A percentile compares a stretch with the other conserved stretches of the same genome.
These are phyloP conservation scores for Candida golubevii DNA, from an alignment of 805 yeast species.

Conservation along the genomic window DNA sequence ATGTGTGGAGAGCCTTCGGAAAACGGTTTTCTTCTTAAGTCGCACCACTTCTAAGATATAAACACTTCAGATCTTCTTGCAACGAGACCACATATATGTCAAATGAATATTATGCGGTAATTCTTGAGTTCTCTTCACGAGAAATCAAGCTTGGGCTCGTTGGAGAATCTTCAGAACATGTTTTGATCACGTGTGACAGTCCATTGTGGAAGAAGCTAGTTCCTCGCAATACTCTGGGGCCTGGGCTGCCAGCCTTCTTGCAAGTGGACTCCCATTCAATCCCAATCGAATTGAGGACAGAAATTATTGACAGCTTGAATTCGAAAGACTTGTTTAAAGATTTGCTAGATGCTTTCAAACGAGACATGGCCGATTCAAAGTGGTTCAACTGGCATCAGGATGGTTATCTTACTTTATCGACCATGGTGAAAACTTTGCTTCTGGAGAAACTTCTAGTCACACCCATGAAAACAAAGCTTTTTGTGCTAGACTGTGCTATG, in stretches of 20 bases:
- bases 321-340: background rate
- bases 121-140: slow-evolving; percentile 13
- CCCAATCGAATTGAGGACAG: background rate
- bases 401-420: slow-evolving; percentile 7
- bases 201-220: slow-evolving; percentile 11
- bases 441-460: slow-evolving; percentile 11
- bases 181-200: slow-evolving; percentile 1
- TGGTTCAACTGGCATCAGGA: slow-evolving; percentile 15
- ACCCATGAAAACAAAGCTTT: slow-evolving; percentile 11
- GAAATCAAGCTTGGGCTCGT: slow-evolving; percentile 15
- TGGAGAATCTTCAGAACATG: slow-evolving; percentile 13
- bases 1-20: too few species aligned
- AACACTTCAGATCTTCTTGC: too few species aligned
- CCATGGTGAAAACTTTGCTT: slow-evolving; percentile 7
- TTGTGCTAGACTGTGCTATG: slow-evolving; percentile 11
- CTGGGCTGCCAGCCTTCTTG: slow-evolving; percentile 10
- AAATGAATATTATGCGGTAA: slow-evolving; percentile 18
- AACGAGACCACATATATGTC: slow-evolving; percentile 8
- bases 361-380: slow-evolving; percentile 1
- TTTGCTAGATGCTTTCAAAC: slow-evolving; percentile 1
- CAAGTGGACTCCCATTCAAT: slow-evolving; percentile 12
- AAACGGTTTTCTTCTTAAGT: too few species aligned
- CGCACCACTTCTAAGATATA: too few species aligned
- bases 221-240: background rate
- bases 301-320: background rate